A percentile compares a stretch with the other conserved stretches of the same genome.
These are phyloP conservation scores for Mallotus repandus DNA, from an alignment of 441 rosid genomes.

Conservation along the genomic window DNA sequence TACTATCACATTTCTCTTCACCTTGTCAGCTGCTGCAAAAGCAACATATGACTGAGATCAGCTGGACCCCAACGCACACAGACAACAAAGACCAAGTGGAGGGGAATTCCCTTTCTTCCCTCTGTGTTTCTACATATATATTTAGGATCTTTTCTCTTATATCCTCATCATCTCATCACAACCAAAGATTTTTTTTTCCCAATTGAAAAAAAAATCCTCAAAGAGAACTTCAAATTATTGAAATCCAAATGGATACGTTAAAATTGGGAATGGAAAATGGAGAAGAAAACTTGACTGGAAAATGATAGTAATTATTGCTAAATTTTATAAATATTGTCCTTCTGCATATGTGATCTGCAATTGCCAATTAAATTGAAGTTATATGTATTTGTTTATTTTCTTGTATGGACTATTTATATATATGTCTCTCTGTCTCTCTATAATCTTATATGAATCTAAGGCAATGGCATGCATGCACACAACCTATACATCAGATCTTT, in stretches of 20 bases:
- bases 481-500: conserved; percentile 20
- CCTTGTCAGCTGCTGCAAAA: conserved; percentile 35
- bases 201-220: neutral
- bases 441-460: neutral
- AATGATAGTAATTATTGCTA: too few species aligned
- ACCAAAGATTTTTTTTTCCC: neutral
- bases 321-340: neutral
- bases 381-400: neutral
- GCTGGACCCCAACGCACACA: conserved; percentile 25
- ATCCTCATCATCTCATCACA: conserved; percentile 12
- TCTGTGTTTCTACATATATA: neutral
- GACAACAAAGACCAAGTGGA: neutral
- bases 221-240: too few species aligned
- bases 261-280: neutral
- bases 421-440: too few species aligned
- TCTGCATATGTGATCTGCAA: neutral
- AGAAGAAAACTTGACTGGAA: neutral
- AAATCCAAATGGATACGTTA: too few species aligned
- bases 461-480: conserved; percentile 41
- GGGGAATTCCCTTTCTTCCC: conserved; percentile 1
- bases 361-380: neutral
- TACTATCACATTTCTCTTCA: conserved; percentile 3
- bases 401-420: neutral
- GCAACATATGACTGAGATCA: conserved; percentile 42
- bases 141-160: conserved; percentile 1